These are phyloP conservation scores for Populus ilicifolia DNA, from an alignment of 345 rosid species.

Conservation along the genomic window DNA sequence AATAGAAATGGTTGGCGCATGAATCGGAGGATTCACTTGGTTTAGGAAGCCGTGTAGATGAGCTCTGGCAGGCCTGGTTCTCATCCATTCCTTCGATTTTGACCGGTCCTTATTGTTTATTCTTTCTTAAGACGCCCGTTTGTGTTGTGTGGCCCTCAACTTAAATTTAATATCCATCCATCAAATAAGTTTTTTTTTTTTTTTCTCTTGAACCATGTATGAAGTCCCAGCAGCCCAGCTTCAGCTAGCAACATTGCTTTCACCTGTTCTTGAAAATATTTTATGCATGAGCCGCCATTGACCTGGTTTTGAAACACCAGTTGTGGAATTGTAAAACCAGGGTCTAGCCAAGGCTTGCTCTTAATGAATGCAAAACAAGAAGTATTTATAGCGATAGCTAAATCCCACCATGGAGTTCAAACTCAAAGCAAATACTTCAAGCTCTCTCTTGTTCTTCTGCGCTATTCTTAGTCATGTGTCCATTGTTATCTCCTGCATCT, in stretches of 20 bases:
- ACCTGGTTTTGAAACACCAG: not conserved
- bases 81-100: not conserved
- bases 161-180: too few species aligned
- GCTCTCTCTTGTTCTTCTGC: not conserved
- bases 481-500: conserved; percentile 17
- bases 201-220: too few species aligned
- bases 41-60: not conserved
- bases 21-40: not conserved
- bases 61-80: not conserved
- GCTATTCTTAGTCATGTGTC: not conserved
- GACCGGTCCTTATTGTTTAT: not conserved
- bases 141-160: too few species aligned
- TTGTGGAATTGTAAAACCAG: not conserved
- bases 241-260: not conserved
- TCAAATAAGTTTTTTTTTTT: too few species aligned
- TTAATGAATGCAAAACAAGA: not conserved
- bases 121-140: not conserved
- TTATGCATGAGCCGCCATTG: not conserved
- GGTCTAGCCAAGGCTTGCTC: not conserved
- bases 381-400: not conserved
- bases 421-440: not conserved
- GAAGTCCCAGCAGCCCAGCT: not conserved
- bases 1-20: not conserved
- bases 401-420: not conserved
- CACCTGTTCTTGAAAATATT: not conserved